Percentiles rank a stretch among this genome's conserved stretches.
These are phyloP conservation scores for Ceratocystis eucalypticola DNA, from an alignment of 2,329 filamentous ascomycete species.

Conservation along the genomic window DNA sequence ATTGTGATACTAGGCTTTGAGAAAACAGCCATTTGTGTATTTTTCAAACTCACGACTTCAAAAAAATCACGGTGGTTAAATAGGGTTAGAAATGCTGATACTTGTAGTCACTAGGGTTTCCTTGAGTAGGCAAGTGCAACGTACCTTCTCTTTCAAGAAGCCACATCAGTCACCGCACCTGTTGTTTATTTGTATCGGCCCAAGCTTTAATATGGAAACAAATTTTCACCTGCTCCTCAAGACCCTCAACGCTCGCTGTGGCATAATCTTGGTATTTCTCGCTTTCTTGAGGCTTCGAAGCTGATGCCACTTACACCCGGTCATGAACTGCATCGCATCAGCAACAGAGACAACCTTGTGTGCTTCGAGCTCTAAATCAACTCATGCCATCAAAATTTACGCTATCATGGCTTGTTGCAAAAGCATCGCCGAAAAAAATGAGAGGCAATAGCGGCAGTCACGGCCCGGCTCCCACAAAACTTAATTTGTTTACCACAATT, in stretches of 20 bases:
- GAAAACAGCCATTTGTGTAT: too few relatives aligned
- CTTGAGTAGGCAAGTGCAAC: neutral
- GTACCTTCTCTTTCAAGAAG: neutral
- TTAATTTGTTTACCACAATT: conserved; percentile 30
- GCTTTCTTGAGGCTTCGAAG: neutral
- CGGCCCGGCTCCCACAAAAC: conserved; percentile 24
- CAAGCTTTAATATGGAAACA: neutral
- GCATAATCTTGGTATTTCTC: neutral
- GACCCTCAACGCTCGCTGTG: neutral
- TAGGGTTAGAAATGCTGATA: too few relatives aligned
- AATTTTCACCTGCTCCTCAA: neutral
- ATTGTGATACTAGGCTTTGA: too few relatives aligned
- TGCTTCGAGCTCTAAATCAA: neutral
- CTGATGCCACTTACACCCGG: neutral
- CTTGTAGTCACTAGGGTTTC: too few relatives aligned
- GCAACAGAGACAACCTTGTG: neutral
- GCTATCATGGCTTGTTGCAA: neutral
- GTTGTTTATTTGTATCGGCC: neutral
- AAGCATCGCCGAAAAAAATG: neutral
- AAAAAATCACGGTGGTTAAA: too few relatives aligned
- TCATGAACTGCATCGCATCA: neutral
- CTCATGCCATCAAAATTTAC: neutral
- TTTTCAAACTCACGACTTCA: too few relatives aligned
- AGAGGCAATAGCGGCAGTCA: neutral
- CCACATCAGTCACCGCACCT: neutral